Evolutionary conservation across 2,329 filamentous ascomycete species (phyloP).

Genomic region (Aschersonia sp.): DNA sequence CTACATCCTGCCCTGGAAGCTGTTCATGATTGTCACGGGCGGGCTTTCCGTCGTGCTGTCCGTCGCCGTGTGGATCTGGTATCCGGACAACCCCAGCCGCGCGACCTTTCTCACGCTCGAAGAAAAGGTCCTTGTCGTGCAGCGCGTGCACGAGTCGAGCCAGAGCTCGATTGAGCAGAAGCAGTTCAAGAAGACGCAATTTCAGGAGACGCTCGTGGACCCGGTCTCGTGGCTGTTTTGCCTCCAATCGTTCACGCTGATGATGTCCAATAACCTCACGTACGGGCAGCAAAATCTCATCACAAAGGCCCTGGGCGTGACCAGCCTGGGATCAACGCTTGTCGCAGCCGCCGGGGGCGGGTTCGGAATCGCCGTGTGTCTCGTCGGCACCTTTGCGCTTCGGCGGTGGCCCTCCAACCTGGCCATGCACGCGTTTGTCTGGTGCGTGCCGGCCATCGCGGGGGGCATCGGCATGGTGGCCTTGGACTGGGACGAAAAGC

Average conservation of each 20-base stretch:
- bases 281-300: slow-evolving; percentile 25
- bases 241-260: slow-evolving; percentile 16
- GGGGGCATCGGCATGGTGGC: slow-evolving; percentile 15
- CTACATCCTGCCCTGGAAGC: slow-evolving; percentile 20
- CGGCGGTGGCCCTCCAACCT: slow-evolving; percentile 14
- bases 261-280: slow-evolving; percentile 22
- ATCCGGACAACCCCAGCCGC: slow-evolving; percentile 23
- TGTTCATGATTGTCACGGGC: slow-evolving; percentile 24
- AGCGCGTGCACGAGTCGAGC: slow-evolving; percentile 15
- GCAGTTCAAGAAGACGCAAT: slow-evolving; percentile 17
- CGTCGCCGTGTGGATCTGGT: slow-evolving; percentile 18
- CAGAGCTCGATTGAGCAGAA: slow-evolving; percentile 23
- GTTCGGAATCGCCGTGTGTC: slow-evolving; percentile 16
- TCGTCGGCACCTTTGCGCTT: slow-evolving; percentile 16
- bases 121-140: slow-evolving; percentile 23
- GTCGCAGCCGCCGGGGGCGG: slow-evolving; percentile 21
- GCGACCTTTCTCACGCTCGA: slow-evolving; percentile 23
- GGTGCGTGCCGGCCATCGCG: slow-evolving; percentile 12
- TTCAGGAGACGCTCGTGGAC: slow-evolving; percentile 13
- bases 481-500: slow-evolving; percentile 10
- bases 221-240: slow-evolving; percentile 17
- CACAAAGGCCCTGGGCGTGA: slow-evolving; percentile 18
- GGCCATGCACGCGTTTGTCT: slow-evolving; percentile 14
- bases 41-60: slow-evolving; percentile 18
- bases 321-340: slow-evolving; percentile 21